Evolutionary conservation across 2,329 filamentous ascomycete species (phyloP), one percentile per base, ranked within the genome.

Genomic region (Sarocladiaceae sp.): DNA sequence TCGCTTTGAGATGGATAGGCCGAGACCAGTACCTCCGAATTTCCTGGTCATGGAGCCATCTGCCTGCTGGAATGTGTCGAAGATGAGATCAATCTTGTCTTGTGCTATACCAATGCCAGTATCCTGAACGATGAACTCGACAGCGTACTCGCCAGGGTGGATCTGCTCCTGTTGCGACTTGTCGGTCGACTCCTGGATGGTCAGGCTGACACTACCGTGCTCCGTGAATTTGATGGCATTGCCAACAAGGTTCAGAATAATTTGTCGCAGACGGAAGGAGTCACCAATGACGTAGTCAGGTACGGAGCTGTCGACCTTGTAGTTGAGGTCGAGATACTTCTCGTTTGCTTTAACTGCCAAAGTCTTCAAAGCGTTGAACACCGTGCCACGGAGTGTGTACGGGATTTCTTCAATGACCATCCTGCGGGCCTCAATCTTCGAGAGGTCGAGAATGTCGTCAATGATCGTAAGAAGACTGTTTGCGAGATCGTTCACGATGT

Each of bases 201-300:
- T 91, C 51, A 97, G 83, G 68, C 92, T 95, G 62, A 99, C 94
- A 68, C 96, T 91, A 56, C 94, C 94, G 62, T 95, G 87, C 69
- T 97, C 93, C 3, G 94, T 97, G 69, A 99, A 99, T 67, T 99
- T 99, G 77, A 99, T 97, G 52, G 94, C 93, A 64, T 99, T 99
- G 64, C 94, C 94, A 51, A 97, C 93, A 53, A 99, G 76, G 71
- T 99, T 99, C 53, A 97, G 80, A 56, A 97, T 97, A 61, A 99
- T 96, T 71, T 99, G 94, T 57, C 93, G 85, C 53, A 97, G 75
- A 70, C 94, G 87, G 86, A 97, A 97, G 1, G 92, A 95, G 67
- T 99, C 94, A 56, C 94, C 94, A 56, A 97, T 86, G 36, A 97
- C 91, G 66, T 96, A 92, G 67, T 97, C 93, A 3, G 93, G 93